phyloP scores from a whole-genome alignment of 2,329 filamentous ascomycete species.

The Talaromyces atroroseus region DNA sequence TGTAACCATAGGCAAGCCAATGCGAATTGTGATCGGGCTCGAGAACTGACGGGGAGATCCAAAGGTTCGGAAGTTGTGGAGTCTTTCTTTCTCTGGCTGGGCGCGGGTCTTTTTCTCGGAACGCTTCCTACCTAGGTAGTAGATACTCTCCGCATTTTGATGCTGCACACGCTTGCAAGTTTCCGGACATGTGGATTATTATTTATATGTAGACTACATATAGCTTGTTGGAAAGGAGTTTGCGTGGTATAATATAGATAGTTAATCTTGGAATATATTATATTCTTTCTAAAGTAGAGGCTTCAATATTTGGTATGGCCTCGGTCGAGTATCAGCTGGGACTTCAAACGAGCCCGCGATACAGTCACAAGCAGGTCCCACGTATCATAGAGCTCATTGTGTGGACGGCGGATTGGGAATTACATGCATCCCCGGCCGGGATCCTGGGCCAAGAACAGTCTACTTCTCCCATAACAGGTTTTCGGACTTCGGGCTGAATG shows the following conservation, averaged over 20 bases:
- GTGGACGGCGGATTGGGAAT: background rate
- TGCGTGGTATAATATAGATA: background rate
- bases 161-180: too few relatives aligned
- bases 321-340: background rate
- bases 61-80: background rate
- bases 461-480: background rate
- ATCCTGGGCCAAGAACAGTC: background rate
- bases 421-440: background rate
- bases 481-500: background rate
- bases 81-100: background rate
- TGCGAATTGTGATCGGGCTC: background rate
- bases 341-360: background rate
- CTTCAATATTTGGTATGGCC: too few relatives aligned
- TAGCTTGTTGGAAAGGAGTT: too few relatives aligned
- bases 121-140: too few relatives aligned
- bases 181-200: too few relatives aligned
- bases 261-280: background rate
- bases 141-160: background rate
- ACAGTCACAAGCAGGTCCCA: background rate
- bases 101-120: background rate
- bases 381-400: background rate
- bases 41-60: background rate
- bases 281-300: background rate
- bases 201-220: too few relatives aligned
- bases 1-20: background rate